A percentile compares a stretch with the other conserved stretches of the same genome.
Evolutionary conservation across 257 asterid species (phyloP).

Genomic region (Nicotiana benthamiana): DNA sequence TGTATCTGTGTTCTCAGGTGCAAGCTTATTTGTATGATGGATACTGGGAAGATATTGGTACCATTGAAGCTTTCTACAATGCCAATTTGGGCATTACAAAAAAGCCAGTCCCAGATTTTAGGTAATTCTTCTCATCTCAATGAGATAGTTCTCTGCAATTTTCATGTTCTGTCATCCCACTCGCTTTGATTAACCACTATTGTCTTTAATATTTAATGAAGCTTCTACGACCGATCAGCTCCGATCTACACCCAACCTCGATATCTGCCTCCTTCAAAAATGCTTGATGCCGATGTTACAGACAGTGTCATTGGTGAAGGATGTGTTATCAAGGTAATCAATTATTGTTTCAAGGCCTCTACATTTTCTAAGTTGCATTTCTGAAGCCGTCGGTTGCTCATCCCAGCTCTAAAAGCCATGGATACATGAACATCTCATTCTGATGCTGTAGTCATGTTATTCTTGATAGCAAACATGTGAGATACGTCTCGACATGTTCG

Average conservation of each 20-base stretch:
- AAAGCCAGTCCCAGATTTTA: conserved; percentile 92
- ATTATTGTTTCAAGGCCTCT: background rate
- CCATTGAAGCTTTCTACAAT: conserved; percentile 95
- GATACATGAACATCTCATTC: background rate
- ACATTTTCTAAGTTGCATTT: background rate
- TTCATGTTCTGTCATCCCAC: background rate
- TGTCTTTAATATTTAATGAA: conserved; percentile 27
- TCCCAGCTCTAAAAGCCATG: background rate
- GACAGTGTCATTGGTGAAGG: conserved; percentile 97
- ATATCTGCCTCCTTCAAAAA: conserved; percentile 92
- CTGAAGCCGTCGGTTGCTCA: background rate
- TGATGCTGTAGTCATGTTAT: background rate
- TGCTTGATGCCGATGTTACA: conserved; percentile 96
- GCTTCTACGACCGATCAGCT: conserved; percentile 93
- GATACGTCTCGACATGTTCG: background rate
- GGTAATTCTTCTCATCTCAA: conserved; percentile 26
- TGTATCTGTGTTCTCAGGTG: conserved; percentile 33
- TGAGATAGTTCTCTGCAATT: background rate
- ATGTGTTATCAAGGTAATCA: conserved; percentile 79
- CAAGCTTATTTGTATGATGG: conserved; percentile 95
- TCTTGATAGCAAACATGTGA: background rate
- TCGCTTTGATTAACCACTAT: background rate
- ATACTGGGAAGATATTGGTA: conserved; percentile 98
- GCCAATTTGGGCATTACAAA: conserved; percentile 92
- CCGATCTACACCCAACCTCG: conserved; percentile 98